Evolutionary conservation across 2,329 filamentous ascomycete species (phyloP), one percentile per base, ranked within the genome.

Genomic region (Penicillium sp.): DNA sequence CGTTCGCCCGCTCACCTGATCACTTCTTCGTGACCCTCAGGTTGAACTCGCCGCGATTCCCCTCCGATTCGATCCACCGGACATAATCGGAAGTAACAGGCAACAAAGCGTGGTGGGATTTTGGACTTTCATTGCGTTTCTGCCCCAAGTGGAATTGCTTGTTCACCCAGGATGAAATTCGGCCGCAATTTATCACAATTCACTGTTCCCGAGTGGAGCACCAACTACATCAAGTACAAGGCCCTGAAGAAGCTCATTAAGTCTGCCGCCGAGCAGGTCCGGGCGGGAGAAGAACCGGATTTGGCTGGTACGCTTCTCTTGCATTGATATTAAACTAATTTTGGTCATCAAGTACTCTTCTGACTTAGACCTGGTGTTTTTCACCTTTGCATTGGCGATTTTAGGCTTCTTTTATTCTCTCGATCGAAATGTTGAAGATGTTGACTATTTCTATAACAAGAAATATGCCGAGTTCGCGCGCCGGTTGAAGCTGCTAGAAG

Each of bases 371-470:
- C 66, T 66, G 38, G 43, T 47, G 42, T 39, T 8, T 39, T 39
- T 39, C 35, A 39, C 38, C 38, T 49, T 52, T 47, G 38, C 50
- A 34, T 55, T 27, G 42, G 34, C 51, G 23, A 11, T 26, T 53
- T 52, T 78, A 97, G 94, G 92, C 74, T 96, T 99, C 81, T 96
- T 97, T 79, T 96, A 93, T 74, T 90, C 88, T 61, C 86, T 99
- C 72, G 94, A 99, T 72, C 90, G 94, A 66, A 97, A 97, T 71
- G 87, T 99, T 68, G 94, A 99, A 79, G 89, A 96, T 75, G 93
- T 99, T 72, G 91, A 97, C 74, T 84, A 84, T 47, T 97, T 99
- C 74, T 97, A 97, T 80, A 97, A 96, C 78, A 95, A 92, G 73
- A 97, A 97, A 72, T 91, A 91, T 68, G 83, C 85, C 58, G 93